Evolutionary conservation across 148 eudicot genomes (phyloP), one percentile per base, ranked within the genome.

Genomic region (Euryodendron excelsum): DNA sequence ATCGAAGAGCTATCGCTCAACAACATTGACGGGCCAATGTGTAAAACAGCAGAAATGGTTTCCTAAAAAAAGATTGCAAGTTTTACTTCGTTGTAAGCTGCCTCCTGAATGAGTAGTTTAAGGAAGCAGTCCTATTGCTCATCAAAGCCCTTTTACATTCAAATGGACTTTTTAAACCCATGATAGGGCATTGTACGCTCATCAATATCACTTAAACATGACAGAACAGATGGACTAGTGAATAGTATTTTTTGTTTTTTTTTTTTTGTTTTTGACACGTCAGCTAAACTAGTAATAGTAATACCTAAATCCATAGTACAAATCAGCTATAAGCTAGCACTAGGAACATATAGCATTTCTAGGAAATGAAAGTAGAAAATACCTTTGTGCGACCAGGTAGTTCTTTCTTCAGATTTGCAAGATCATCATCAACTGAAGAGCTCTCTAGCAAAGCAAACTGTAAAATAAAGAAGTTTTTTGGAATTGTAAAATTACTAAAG

Each of bases 391-490:
- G 87, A 77, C 93, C 93, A 47, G 93, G 89, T 76, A 89, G 69
- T 79, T 89, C 95, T 80, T 84, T 88, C 89, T 89, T 96, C 88
- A 96, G 85, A 83, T 58, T 82, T 63, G 86, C 97, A 53, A 96
- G 89, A 74, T 96, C 99, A 27, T 93, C 98, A 63, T 96, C 99
- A 47, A 93, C 98, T 31, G 98, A 93, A 75, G 98, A 87, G 81
- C 85, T 84, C 87, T 96, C 99, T 37, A 96, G 87, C 85, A 93
- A 37, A 7, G 98, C 97, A 90, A 96, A 96, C 99, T 96, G 87
- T 79, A 78, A 61, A 77, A 83, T 34, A 77, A 60, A 60, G 62
- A 78, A 62, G 20, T 58, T 77, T 58, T 21, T 45, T 58, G 36
- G 71, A 71, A 73, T 41, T 34, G 60, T 64, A 80, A 60, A 67